phyloP scores from a whole-genome alignment of 2,329 filamentous ascomycete species.

The Didymella pomorum region DNA sequence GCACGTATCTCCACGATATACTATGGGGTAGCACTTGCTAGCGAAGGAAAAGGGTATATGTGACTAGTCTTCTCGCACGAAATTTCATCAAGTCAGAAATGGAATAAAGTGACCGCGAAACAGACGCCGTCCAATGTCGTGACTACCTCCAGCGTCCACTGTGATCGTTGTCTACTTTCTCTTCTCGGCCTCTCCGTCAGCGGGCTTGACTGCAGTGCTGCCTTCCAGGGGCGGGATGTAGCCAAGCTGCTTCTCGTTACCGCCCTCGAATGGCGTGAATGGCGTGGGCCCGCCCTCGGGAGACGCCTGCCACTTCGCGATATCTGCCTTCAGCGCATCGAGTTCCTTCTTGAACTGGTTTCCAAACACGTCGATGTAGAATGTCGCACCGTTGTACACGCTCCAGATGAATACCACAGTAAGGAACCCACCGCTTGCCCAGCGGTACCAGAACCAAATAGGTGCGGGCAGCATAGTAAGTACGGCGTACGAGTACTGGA shows the following conservation, averaged over 20 bases:
- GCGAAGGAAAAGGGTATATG: neutral
- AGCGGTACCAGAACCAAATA: slow-evolving; percentile 90
- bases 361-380: slow-evolving; percentile 98
- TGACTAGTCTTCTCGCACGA: neutral
- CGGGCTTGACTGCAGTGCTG: slow-evolving; percentile 33
- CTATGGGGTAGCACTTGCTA: neutral
- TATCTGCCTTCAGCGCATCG: slow-evolving; percentile 85
- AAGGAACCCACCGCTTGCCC: slow-evolving; percentile 80
- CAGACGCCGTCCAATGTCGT: neutral
- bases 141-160: neutral
- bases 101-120: neutral
- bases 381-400: slow-evolving; percentile 95
- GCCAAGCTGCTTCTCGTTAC: slow-evolving; percentile 37
- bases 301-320: slow-evolving; percentile 79
- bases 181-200: slow-evolving; percentile 30
- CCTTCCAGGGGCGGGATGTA: slow-evolving; percentile 44
- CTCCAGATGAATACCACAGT: slow-evolving; percentile 89
- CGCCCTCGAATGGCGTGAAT: slow-evolving; percentile 34
- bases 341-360: slow-evolving; percentile 96
- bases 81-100: neutral
- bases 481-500: slow-evolving; percentile 91
- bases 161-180: slow-evolving; percentile 21
- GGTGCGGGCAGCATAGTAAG: slow-evolving; percentile 94
- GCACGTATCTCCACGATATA: too few relatives aligned
- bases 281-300: slow-evolving; percentile 35